These are phyloP conservation scores for Saccharomycopsis fermentans DNA, from an alignment of 805 yeast species.

Conservation along the genomic window DNA sequence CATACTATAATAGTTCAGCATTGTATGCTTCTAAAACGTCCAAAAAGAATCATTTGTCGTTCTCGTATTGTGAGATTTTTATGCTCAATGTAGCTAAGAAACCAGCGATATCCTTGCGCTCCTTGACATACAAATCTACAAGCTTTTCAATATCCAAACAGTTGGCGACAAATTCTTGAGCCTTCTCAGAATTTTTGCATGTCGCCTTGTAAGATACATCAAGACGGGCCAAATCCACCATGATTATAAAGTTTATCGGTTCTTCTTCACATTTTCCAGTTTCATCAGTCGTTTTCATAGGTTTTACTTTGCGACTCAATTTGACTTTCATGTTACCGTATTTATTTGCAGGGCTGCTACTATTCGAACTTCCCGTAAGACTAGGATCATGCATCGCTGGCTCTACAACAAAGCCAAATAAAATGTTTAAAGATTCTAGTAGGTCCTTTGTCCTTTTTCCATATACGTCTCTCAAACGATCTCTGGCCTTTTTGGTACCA, in stretches of 20 bases:
- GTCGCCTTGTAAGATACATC: slow-evolving; percentile 47
- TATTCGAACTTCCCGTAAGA: slow-evolving; percentile 16
- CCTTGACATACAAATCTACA: slow-evolving; percentile 45
- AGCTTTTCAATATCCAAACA: slow-evolving; percentile 41
- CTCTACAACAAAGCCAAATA: slow-evolving; percentile 67
- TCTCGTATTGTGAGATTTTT: slow-evolving; percentile 29
- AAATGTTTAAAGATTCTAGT: slow-evolving; percentile 51
- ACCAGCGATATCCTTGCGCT: slow-evolving; percentile 63
- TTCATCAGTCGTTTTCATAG: slow-evolving; percentile 27
- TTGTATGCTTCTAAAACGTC: not conserved
- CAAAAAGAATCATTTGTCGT: not conserved
- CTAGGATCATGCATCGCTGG: slow-evolving; percentile 17
- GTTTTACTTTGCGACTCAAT: slow-evolving; percentile 19
- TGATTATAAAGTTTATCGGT: not conserved
- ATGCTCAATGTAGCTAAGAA: slow-evolving; percentile 67
- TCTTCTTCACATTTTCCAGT: not conserved
- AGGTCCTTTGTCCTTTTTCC: slow-evolving; percentile 62
- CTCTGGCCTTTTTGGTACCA: slow-evolving; percentile 40
- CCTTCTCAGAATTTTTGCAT: slow-evolving; percentile 37
- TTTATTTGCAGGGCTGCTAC: slow-evolving; percentile 6
- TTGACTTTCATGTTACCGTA: slow-evolving; percentile 12
- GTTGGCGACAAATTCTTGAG: slow-evolving; percentile 16
- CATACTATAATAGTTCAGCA: not conserved
- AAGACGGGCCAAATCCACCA: slow-evolving; percentile 33
- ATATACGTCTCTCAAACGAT: slow-evolving; percentile 46